Conservation (phyloP, 2,329 filamentous ascomycete genomes). For the Metarhizium brunneum region DNA sequence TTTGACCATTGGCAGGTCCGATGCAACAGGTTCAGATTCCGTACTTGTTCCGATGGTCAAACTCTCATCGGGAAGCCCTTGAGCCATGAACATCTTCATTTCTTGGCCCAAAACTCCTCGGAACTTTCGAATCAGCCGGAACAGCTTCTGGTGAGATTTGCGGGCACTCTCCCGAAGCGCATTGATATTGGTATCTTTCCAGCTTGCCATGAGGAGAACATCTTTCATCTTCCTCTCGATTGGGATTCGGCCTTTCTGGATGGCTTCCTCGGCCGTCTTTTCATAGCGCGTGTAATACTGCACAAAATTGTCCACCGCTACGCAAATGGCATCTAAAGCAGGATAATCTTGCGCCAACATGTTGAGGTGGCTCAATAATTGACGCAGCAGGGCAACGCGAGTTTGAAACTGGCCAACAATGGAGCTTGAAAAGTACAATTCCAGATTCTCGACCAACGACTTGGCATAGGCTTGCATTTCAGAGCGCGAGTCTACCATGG, state of each 20-base stretch:
- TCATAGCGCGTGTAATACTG: conserved; percentile 66
- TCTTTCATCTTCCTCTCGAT: conserved; percentile 93
- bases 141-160: conserved; percentile 84
- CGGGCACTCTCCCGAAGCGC: conserved; percentile 82
- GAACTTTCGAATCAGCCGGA: conserved; percentile 86
- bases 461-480: conserved; percentile 55
- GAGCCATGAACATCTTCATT: conserved; percentile 54
- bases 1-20: conserved; percentile 8
- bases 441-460: conserved; percentile 65
- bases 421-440: conserved; percentile 69
- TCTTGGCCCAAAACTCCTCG: conserved; percentile 68
- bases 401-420: conserved; percentile 72
- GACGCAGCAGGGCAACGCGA: conserved; percentile 61
- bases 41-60: conserved; percentile 8
- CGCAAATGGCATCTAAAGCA: conserved; percentile 46
- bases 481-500: conserved; percentile 48
- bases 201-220: conserved; percentile 85
- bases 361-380: conserved; percentile 55
- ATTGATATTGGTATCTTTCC: conserved; percentile 96
- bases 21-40: background rate
- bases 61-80: conserved; percentile 47
- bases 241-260: conserved; percentile 57
- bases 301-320: conserved; percentile 68
- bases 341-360: conserved; percentile 52
- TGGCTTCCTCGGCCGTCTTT: conserved; percentile 50